Conservation (phyloP, 768 basidiomycete species). For the Trametes cubensis region DNA sequence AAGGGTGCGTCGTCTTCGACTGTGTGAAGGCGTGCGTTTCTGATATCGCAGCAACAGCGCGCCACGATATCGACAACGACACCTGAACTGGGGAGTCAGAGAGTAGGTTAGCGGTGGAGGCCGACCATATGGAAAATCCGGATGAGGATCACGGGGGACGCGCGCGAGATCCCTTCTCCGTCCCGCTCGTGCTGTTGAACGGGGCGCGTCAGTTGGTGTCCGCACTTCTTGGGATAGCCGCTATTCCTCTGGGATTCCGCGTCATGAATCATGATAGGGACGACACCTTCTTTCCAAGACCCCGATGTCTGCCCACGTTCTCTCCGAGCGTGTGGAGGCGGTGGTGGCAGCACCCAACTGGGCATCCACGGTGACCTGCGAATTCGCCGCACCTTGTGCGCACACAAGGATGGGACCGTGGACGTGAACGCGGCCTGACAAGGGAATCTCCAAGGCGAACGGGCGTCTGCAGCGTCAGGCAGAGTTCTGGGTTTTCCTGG, state of each 20-base stretch:
- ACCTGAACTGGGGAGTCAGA: background rate
- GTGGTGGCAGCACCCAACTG: background rate
- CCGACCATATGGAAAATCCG: constrained; percentile 10
- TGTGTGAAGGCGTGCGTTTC: background rate
- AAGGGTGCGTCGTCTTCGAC: constrained; percentile 8
- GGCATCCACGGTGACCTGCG: background rate
- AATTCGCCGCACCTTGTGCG: background rate
- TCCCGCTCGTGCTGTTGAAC: background rate
- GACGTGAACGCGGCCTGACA: constrained; percentile 6
- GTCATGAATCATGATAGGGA: constrained; percentile 13
- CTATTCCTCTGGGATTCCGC: constrained; percentile 12
- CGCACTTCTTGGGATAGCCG: constrained; percentile 11
- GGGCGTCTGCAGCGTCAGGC: constrained; percentile 15
- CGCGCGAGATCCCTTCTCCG: constrained; percentile 7
- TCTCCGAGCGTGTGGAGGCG: background rate
- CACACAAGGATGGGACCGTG: constrained; percentile 4
- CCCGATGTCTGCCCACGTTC: background rate
- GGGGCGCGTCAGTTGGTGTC: background rate
- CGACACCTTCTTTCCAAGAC: background rate
- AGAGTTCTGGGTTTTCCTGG: constrained; percentile 14
- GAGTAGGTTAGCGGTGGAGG: background rate
- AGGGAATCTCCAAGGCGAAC: constrained; percentile 12
- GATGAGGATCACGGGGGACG: constrained; percentile 13
- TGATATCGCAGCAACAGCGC: background rate
- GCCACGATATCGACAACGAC: background rate